These are phyloP conservation scores for Oryza officinalis DNA, from an alignment of 176 grass and related monocot genomes.

Conservation along the genomic window DNA sequence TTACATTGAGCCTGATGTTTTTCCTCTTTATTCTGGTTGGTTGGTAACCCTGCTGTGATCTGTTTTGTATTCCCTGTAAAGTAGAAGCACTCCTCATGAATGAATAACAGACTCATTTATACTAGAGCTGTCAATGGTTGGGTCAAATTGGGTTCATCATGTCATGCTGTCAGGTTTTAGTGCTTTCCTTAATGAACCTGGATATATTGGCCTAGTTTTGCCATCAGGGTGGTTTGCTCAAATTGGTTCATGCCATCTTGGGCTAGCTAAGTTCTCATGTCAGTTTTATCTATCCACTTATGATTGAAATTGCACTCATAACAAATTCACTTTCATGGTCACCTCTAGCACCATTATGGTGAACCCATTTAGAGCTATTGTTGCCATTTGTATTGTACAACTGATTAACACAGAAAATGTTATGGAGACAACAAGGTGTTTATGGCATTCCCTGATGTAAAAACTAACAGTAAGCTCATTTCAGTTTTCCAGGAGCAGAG, in stretches of 20 bases:
- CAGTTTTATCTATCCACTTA: not conserved
- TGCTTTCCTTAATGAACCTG: not conserved
- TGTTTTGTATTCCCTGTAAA: not conserved
- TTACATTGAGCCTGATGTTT: not conserved
- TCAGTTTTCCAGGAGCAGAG: slow-evolving; percentile 3
- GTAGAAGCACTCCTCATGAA: not conserved
- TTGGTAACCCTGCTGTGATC: not conserved
- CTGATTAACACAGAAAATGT: not conserved
- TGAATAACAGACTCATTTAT: not conserved
- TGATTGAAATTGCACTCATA: not conserved
- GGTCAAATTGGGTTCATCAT: not conserved
- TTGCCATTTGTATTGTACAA: not conserved
- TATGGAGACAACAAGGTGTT: not conserved
- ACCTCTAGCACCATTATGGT: not conserved
- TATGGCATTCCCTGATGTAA: not conserved
- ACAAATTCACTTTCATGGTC: not conserved
- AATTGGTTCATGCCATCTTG: not conserved
- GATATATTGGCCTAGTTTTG: not conserved
- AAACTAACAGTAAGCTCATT: not conserved
- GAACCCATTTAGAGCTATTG: not conserved
- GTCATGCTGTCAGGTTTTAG: not conserved
- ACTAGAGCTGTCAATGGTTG: not conserved
- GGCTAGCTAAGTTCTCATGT: not conserved
- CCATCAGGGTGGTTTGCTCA: not conserved
- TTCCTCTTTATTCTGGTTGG: not conserved